phyloP scores from a whole-genome alignment of 106 monocot species.

The Triglochin maritima region DNA sequence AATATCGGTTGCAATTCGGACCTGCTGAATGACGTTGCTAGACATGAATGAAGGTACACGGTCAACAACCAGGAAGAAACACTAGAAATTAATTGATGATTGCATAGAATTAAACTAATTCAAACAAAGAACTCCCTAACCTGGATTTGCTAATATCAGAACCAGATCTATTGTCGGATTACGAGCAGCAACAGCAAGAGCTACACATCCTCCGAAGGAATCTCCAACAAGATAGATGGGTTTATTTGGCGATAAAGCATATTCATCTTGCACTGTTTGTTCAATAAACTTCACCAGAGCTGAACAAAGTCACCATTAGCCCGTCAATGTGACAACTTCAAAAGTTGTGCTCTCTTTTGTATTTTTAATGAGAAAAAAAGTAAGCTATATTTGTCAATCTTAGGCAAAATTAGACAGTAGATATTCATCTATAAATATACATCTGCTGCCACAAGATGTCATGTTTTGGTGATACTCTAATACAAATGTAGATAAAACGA shows the following conservation, averaged over 20 bases:
- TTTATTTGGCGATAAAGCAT: constrained; percentile 36
- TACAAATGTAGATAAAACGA: too few species aligned
- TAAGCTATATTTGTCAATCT: too few species aligned
- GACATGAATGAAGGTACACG: constrained; percentile 2
- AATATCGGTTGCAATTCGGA: constrained; percentile 53
- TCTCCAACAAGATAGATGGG: constrained; percentile 89
- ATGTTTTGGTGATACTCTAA: too few species aligned
- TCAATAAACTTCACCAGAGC: constrained; percentile 66
- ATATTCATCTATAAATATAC: too few species aligned
- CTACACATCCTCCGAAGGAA: constrained; percentile 85
- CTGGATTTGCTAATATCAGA: constrained; percentile 84
- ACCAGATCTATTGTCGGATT: constrained; percentile 70
- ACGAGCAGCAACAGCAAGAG: constrained; percentile 80
- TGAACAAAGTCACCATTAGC: constrained; percentile 4
- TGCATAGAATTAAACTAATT: not conserved
- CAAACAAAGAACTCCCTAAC: constrained; percentile 22
- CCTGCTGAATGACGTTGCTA: constrained; percentile 68
- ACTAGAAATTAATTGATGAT: not conserved
- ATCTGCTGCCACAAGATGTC: too few species aligned
- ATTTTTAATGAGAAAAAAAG: too few species aligned
- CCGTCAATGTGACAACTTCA: too few species aligned
- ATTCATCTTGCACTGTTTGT: constrained; percentile 44
- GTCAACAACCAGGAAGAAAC: not conserved
- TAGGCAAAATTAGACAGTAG: too few species aligned
- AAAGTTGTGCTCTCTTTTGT: too few species aligned